phyloP scores from a whole-genome alignment of 2,329 filamentous ascomycete species.

The Paracorniculantispora psalliotae region DNA sequence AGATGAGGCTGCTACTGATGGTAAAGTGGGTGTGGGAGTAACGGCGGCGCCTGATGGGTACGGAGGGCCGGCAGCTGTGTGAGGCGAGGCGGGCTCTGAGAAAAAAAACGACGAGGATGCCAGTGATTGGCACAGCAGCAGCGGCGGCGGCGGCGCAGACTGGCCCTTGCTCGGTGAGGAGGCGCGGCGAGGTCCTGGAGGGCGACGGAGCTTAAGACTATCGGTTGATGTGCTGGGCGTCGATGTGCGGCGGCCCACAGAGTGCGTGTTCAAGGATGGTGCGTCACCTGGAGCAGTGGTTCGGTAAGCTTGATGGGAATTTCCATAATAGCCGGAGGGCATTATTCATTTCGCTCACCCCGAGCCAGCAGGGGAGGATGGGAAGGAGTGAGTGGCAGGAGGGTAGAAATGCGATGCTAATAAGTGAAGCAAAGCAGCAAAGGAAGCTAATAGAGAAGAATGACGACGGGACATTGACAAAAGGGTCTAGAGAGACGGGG shows the following conservation, averaged over 20 bases:
- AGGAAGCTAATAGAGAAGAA: neutral
- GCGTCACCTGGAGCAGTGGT: neutral
- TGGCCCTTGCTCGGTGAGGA: constrained; percentile 18
- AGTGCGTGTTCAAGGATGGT: neutral
- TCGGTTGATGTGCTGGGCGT: constrained; percentile 7
- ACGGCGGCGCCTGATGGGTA: neutral
- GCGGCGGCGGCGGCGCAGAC: constrained; percentile 2
- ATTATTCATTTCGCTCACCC: constrained; percentile 5
- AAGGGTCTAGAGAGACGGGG: neutral
- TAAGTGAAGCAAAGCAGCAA: neutral
- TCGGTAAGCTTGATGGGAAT: constrained; percentile 1
- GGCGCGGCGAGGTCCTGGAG: constrained; percentile 21
- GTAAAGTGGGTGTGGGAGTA: neutral
- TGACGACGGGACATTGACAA: too few species aligned
- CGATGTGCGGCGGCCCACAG: constrained; percentile 9
- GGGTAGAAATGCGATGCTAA: too few species aligned
- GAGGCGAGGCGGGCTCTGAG: neutral
- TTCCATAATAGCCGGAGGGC: neutral
- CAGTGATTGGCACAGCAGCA: constrained; percentile 13
- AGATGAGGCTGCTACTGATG: neutral
- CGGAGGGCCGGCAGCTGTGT: neutral
- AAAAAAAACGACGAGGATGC: constrained; percentile 12
- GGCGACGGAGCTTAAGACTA: constrained; percentile 14
- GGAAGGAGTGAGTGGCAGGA: neutral
- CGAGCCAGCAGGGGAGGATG: neutral